phyloP scores from a whole-genome alignment of 495 filamentous ascomycete species.

The Cryomyces antarcticus region DNA sequence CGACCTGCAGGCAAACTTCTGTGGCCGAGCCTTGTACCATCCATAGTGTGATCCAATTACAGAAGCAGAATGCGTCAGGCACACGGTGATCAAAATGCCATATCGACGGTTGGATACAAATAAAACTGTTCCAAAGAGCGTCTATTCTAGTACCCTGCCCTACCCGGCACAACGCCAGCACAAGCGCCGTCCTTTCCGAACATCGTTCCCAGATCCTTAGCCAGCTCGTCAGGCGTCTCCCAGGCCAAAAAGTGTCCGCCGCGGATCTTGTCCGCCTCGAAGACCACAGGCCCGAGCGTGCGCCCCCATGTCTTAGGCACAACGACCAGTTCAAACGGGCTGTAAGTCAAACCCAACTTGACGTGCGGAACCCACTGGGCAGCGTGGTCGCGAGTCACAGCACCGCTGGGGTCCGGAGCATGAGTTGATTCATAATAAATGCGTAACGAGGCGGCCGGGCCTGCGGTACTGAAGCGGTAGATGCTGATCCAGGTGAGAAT shows the following conservation, averaged over 20 bases:
- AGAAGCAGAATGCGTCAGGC: too few relatives aligned
- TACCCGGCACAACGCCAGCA: constrained; percentile 15
- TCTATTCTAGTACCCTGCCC: constrained; percentile 12
- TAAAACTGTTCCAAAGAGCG: not conserved
- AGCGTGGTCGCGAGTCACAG: constrained; percentile 1
- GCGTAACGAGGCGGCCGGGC: constrained; percentile 26
- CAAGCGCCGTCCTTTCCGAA: constrained; percentile 26
- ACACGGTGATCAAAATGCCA: too few relatives aligned
- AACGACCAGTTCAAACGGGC: constrained; percentile 30
- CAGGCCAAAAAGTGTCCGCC: constrained; percentile 48
- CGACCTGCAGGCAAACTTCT: too few relatives aligned
- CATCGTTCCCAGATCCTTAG: constrained; percentile 34
- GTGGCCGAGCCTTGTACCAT: too few relatives aligned
- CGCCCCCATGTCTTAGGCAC: constrained; percentile 30
- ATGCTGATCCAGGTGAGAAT: constrained; percentile 33
- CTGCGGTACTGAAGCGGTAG: constrained; percentile 30
- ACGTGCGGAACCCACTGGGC: constrained; percentile 22
- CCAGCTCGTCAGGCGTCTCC: constrained; percentile 34
- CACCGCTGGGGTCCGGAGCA: constrained; percentile 4
- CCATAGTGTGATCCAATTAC: too few relatives aligned
- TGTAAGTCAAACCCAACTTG: constrained; percentile 31
- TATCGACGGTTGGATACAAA: too few relatives aligned
- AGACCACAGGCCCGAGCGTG: constrained; percentile 32
- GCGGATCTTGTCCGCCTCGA: constrained; percentile 26
- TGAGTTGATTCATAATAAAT: constrained; percentile 29